phyloP scores from a whole-genome alignment of 176 grass and related monocot species.

The Cenchrus fungigraminus region DNA sequence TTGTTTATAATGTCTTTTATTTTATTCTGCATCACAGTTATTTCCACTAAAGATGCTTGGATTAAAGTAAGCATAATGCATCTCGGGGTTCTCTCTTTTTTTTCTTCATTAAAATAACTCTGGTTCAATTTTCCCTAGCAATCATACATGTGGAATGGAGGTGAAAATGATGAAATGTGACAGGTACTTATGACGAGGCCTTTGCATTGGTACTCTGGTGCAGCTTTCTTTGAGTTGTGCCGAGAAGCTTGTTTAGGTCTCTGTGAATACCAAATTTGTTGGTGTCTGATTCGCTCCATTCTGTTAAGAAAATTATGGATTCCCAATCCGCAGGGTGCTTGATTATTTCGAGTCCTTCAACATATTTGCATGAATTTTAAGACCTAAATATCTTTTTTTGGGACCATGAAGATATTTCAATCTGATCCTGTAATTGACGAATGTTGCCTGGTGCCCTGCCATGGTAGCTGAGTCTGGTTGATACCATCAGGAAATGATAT shows the following conservation, averaged over 20 bases:
- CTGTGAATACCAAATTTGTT: constrained; percentile 48
- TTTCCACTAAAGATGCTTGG: neutral
- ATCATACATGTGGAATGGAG: constrained; percentile 42
- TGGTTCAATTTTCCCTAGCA: constrained; percentile 7
- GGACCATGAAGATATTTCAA: constrained; percentile 68
- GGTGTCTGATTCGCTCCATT: constrained; percentile 61
- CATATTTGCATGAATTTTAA: neutral
- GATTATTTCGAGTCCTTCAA: neutral
- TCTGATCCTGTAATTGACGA: constrained; percentile 50
- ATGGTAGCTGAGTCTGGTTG: too few species aligned
- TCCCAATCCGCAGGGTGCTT: neutral
- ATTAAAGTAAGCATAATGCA: neutral
- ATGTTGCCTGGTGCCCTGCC: constrained; percentile 53
- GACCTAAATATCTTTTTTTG: constrained; percentile 21
- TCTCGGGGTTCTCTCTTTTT: constrained; percentile 10
- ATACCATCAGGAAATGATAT: constrained; percentile 64
- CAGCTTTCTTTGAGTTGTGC: constrained; percentile 65
- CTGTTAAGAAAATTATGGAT: constrained; percentile 19
- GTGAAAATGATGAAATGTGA: constrained; percentile 73
- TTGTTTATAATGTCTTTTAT: neutral
- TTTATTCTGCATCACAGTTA: neutral
- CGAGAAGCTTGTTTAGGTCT: constrained; percentile 60
- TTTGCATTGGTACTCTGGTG: constrained; percentile 62
- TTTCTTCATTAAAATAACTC: neutral
- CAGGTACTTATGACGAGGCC: constrained; percentile 75